These are phyloP conservation scores for Cairneyella variabilis DNA, from an alignment of 495 filamentous ascomycete genomes.

Conservation along the genomic window DNA sequence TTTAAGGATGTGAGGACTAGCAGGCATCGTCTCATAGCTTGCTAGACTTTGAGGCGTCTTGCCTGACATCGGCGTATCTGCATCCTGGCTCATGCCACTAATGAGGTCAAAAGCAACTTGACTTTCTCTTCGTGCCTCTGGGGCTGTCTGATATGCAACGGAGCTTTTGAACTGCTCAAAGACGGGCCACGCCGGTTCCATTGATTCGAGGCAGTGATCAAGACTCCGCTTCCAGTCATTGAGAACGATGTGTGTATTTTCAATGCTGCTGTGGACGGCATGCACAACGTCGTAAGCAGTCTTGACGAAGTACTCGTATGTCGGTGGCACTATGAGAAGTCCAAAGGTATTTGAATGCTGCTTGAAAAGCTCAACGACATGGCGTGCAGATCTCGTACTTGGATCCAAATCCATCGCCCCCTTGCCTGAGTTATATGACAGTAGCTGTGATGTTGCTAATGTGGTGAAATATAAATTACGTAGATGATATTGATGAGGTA, in stretches of 20 bases:
- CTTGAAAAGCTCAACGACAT: slow-evolving; percentile 39
- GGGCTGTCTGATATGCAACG: slow-evolving; percentile 4
- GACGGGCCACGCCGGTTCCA: slow-evolving; percentile 23
- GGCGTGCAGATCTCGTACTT: slow-evolving; percentile 41
- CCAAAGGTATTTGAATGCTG: slow-evolving; percentile 45
- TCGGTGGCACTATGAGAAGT: slow-evolving; percentile 42
- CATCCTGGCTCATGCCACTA: slow-evolving; percentile 13
- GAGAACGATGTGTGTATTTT: slow-evolving; percentile 18
- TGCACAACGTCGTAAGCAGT: slow-evolving; percentile 28
- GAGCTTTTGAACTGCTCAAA: slow-evolving; percentile 22
- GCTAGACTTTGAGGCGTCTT: slow-evolving; percentile 20
- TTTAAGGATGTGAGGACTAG: slow-evolving; percentile 6
- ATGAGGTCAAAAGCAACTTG: slow-evolving; percentile 25
- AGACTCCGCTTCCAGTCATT: slow-evolving; percentile 22
- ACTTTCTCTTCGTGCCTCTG: slow-evolving; percentile 11
- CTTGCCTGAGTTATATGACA: slow-evolving; percentile 32
- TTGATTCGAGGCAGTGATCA: slow-evolving; percentile 18
- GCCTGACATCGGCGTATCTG: slow-evolving; percentile 18
- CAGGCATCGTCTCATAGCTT: slow-evolving; percentile 8
- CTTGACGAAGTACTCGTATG: slow-evolving; percentile 34
- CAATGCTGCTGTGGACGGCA: slow-evolving; percentile 21
- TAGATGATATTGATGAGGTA: slow-evolving; percentile 48
- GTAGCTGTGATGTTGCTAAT: slow-evolving; percentile 41
- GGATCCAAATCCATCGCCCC: slow-evolving; percentile 39
- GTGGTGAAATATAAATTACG: slow-evolving; percentile 44